A percentile compares a stretch with the other conserved stretches of the same genome.
phyloP scores from a whole-genome alignment of 2,329 filamentous ascomycete species.

The Alternaria brassicae region DNA sequence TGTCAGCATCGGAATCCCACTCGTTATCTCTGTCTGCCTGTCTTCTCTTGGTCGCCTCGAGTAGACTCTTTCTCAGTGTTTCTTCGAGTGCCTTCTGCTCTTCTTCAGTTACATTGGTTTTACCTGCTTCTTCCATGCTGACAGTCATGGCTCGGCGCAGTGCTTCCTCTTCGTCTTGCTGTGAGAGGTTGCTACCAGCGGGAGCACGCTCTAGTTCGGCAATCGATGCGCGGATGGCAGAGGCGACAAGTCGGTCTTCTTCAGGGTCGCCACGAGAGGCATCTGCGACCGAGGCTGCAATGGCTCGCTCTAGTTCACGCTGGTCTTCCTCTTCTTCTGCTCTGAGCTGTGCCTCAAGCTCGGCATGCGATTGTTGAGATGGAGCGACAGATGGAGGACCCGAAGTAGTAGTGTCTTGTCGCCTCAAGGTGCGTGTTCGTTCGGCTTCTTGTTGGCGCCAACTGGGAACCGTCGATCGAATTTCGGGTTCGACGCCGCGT shows the following conservation, averaged over 20 bases:
- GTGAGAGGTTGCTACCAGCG: slow-evolving; percentile 32
- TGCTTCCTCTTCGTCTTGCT: slow-evolving; percentile 55
- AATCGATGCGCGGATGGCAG: slow-evolving; percentile 76
- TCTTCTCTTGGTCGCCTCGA: slow-evolving; percentile 46
- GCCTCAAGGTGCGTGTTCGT: slow-evolving; percentile 21
- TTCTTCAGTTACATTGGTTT: slow-evolving; percentile 40
- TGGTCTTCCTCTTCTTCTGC: slow-evolving; percentile 54
- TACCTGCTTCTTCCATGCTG: slow-evolving; percentile 56
- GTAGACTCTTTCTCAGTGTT: slow-evolving; percentile 54
- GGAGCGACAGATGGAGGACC: slow-evolving; percentile 26
- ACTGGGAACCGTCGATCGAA: slow-evolving; percentile 24
- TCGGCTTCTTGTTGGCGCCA: slow-evolving; percentile 22
- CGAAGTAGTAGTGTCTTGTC: slow-evolving; percentile 35
- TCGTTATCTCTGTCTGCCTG: slow-evolving; percentile 33
- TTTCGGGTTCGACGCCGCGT: slow-evolving; percentile 19
- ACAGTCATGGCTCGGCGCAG: slow-evolving; percentile 60
- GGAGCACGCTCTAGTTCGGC: slow-evolving; percentile 59
- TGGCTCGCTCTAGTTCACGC: slow-evolving; percentile 74
- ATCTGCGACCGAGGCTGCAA: slow-evolving; percentile 67
- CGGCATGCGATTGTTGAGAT: slow-evolving; percentile 14
- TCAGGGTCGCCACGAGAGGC: slow-evolving; percentile 73
- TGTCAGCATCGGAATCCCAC: slow-evolving; percentile 38
- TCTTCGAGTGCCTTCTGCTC: slow-evolving; percentile 54
- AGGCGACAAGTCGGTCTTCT: slow-evolving; percentile 75
- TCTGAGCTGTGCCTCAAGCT: slow-evolving; percentile 31